Percentiles rank a stretch among this genome's conserved stretches.
These are phyloP conservation scores for Trametopsis cervina DNA, from an alignment of 768 basidiomycete species.

Conservation along the genomic window DNA sequence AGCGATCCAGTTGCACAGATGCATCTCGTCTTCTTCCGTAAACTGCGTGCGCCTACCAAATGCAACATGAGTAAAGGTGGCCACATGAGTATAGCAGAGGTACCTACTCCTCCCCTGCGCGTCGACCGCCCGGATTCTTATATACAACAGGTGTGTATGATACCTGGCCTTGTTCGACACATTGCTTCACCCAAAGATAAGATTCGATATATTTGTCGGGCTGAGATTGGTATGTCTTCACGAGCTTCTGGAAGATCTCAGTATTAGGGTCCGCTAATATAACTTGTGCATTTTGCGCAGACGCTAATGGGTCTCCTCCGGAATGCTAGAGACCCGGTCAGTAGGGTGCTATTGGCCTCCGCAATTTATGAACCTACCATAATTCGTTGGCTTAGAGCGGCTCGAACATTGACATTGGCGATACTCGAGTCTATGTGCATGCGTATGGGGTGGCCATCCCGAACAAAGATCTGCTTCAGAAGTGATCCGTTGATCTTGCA, in stretches of 20 bases:
- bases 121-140: slow-evolving; percentile 77
- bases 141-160: slow-evolving; percentile 71
- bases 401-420: slow-evolving; percentile 67
- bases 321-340: slow-evolving; percentile 47
- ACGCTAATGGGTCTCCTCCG: slow-evolving; percentile 69
- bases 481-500: slow-evolving; percentile 74
- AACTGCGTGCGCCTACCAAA: slow-evolving; percentile 64
- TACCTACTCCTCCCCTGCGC: slow-evolving; percentile 74
- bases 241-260: slow-evolving; percentile 65
- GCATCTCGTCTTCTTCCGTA: slow-evolving; percentile 68
- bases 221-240: slow-evolving; percentile 63
- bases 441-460: slow-evolving; percentile 54
- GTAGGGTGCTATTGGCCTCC: no score
- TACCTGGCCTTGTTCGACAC: slow-evolving; percentile 60
- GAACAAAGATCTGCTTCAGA: slow-evolving; percentile 69
- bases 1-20: slow-evolving; percentile 74
- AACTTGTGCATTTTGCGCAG: slow-evolving; percentile 63
- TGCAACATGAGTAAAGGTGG: background rate
- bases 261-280: slow-evolving; percentile 78
- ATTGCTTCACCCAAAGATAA: slow-evolving; percentile 79
- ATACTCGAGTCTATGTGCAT: slow-evolving; percentile 83
- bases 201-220: slow-evolving; percentile 75
- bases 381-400: slow-evolving; percentile 60
- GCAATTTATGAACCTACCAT: no score
- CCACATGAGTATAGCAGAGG: background rate